Evolutionary conservation across 805 yeast genomes (phyloP).

Genomic region (Novakomyces olei): DNA sequence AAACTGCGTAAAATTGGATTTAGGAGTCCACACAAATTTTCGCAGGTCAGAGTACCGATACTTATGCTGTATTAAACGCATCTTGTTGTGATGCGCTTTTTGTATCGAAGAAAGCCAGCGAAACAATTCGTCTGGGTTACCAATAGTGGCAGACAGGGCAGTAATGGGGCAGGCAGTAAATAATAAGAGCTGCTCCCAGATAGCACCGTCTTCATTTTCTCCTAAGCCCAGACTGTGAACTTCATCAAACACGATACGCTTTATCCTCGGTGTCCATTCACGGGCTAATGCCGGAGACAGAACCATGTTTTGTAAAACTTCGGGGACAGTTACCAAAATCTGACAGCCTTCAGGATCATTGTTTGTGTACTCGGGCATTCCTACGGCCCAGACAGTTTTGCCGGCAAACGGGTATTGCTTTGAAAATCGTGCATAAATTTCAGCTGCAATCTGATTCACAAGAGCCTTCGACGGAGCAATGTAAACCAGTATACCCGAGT

Average conservation of each 20-base stretch:
- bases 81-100: not conserved
- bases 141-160: slow-evolving; percentile 3
- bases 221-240: slow-evolving; percentile 3
- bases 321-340: slow-evolving; percentile 3
- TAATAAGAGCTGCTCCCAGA: not conserved
- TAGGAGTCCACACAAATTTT: slow-evolving; percentile 3
- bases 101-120: slow-evolving; percentile 4
- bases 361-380: slow-evolving; percentile 1
- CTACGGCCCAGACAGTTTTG: slow-evolving; percentile 3
- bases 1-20: not conserved
- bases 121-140: slow-evolving; percentile 2
- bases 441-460: slow-evolving; percentile 3
- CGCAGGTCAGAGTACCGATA: slow-evolving; percentile 2
- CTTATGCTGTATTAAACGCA: slow-evolving; percentile 2
- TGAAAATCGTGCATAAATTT: slow-evolving; percentile 3
- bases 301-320: slow-evolving; percentile 1
- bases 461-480: slow-evolving; percentile 3
- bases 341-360: slow-evolving; percentile 2
- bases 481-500: not conserved
- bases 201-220: slow-evolving; percentile 3
- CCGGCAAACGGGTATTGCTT: slow-evolving; percentile 3
- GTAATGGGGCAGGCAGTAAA: slow-evolving; percentile 3
- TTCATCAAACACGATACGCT: slow-evolving; percentile 3
- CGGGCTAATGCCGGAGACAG: slow-evolving; percentile 3
- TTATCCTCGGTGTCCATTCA: slow-evolving; percentile 1